Conservation (phyloP, 1,284 basidiomycete species). For the Amylostereum areolatum region DNA sequence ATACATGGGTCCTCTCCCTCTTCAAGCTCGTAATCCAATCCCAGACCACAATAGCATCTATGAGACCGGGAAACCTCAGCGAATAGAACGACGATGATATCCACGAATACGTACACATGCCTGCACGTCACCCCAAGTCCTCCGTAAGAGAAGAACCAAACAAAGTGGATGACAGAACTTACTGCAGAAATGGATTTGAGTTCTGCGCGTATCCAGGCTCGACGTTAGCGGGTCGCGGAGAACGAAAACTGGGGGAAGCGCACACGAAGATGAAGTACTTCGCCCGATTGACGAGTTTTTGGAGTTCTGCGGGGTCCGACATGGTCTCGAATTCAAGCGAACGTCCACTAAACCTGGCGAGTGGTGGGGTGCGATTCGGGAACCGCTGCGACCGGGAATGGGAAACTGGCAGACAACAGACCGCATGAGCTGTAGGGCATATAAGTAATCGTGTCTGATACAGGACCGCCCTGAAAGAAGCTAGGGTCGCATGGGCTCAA, state of each 20-base stretch:
- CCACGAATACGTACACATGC: slow-evolving; percentile 58
- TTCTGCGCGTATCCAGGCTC: slow-evolving; percentile 28
- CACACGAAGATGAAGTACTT: slow-evolving; percentile 44
- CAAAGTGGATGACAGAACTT: slow-evolving; percentile 26
- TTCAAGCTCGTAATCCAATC: slow-evolving; percentile 74
- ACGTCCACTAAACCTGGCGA: too few relatives aligned
- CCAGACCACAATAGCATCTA: slow-evolving; percentile 75
- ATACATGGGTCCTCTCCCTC: slow-evolving; percentile 68
- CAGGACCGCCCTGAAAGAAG: too few relatives aligned
- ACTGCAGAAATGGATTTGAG: slow-evolving; percentile 81
- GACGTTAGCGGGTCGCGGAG: slow-evolving; percentile 8
- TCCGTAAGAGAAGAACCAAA: slow-evolving; percentile 7
- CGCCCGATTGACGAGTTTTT: background rate
- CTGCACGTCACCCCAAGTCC: slow-evolving; percentile 26
- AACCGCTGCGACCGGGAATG: too few relatives aligned
- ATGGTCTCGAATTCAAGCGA: too few relatives aligned
- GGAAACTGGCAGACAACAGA: too few relatives aligned
- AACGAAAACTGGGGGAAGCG: slow-evolving; percentile 19
- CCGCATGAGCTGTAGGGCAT: too few relatives aligned
- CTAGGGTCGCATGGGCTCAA: too few relatives aligned
- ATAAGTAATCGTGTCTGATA: too few relatives aligned
- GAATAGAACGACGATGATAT: slow-evolving; percentile 14
- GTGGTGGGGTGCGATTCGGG: too few relatives aligned
- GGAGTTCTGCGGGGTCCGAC: too few relatives aligned
- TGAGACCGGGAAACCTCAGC: slow-evolving; percentile 12